A percentile compares a stretch with the other conserved stretches of the same genome.
These are phyloP conservation scores for Fusarium sp. DNA, from an alignment of 2,329 filamentous ascomycete genomes.

Conservation along the genomic window DNA sequence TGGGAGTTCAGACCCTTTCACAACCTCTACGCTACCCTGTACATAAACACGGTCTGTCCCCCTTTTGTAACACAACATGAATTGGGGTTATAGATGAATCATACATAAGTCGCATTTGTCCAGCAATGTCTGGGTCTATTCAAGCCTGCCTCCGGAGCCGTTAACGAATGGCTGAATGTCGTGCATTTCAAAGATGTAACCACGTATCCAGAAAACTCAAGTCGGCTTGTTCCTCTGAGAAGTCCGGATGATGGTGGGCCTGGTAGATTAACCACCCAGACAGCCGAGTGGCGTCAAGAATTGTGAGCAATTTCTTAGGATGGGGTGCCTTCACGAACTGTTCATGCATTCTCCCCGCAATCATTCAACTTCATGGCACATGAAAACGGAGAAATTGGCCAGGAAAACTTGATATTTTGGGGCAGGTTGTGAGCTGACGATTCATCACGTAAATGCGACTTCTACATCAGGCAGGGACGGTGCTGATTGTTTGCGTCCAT, in stretches of 20 bases:
- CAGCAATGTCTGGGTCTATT: background rate
- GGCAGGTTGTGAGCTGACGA: background rate
- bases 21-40: background rate
- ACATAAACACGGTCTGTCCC: background rate
- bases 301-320: background rate
- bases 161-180: background rate
- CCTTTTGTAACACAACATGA: background rate
- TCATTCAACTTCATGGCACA: background rate
- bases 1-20: background rate
- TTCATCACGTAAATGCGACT: conserved; percentile 7
- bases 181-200: background rate
- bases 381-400: background rate
- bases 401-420: background rate
- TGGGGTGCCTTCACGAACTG: background rate
- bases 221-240: background rate
- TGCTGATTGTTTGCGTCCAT: conserved; percentile 35
- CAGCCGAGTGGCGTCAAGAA: background rate
- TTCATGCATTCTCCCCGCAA: background rate
- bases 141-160: background rate
- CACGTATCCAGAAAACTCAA: background rate
- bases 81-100: background rate
- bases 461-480: conserved; percentile 5
- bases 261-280: background rate
- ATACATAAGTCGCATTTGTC: background rate
- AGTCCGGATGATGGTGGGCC: background rate